A percentile compares a stretch with the other conserved stretches of the same genome.
Conservation (phyloP, 1,284 basidiomycete species). For the Cerioporus squamosus region DNA sequence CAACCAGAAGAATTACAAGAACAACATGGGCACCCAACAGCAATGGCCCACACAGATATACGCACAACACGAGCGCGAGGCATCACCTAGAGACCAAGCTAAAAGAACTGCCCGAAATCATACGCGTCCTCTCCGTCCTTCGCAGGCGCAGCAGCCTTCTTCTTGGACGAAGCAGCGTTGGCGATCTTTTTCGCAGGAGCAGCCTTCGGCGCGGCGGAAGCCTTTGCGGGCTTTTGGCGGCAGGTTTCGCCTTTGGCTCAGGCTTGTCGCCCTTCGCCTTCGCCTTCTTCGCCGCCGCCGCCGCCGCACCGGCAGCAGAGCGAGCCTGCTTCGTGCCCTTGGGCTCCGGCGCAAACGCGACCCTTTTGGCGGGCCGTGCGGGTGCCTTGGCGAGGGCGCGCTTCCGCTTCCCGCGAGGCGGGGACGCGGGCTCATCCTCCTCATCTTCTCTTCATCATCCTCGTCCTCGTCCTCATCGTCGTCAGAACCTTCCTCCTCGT, state of each 20-base stretch:
- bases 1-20: too few species aligned
- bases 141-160: conserved; percentile 22
- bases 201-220: conserved; percentile 9
- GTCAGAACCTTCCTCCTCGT: conserved; percentile 25
- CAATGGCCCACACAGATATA: not conserved
- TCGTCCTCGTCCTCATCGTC: conserved; percentile 25
- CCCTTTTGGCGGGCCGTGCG: conserved; percentile 52
- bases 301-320: conserved; percentile 29
- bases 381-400: conserved; percentile 36
- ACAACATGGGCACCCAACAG: too few species aligned
- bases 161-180: conserved; percentile 31
- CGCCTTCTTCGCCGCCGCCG: conserved; percentile 22
- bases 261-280: conserved; percentile 13
- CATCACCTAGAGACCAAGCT: not conserved
- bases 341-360: conserved; percentile 42
- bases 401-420: conserved; percentile 52
- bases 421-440: conserved; percentile 22
- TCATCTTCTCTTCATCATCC: conserved; percentile 28
- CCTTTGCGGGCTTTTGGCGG: conserved; percentile 15
- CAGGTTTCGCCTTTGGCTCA: conserved; percentile 4
- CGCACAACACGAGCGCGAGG: too few species aligned
- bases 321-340: conserved; percentile 39
- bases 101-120: conserved; percentile 62
- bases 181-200: conserved; percentile 32
- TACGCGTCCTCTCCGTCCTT: conserved; percentile 46